phyloP scores from a whole-genome alignment of 345 rosid genomes.

The Geranium brycei region DNA sequence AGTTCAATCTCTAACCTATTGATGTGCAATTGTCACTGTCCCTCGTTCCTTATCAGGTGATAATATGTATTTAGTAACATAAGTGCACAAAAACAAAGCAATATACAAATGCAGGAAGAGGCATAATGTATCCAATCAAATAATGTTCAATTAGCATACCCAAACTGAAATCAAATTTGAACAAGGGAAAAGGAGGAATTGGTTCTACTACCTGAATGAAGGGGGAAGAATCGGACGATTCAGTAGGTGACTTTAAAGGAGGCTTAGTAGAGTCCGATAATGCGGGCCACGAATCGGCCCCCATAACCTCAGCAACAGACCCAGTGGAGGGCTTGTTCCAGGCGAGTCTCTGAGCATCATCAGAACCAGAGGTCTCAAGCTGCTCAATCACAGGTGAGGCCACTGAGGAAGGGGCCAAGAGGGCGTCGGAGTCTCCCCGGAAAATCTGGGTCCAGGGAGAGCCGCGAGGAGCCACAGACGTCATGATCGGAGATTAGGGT shows the following conservation, averaged over 20 bases:
- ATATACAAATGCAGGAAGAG: neutral
- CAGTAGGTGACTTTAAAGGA: constrained; percentile 28
- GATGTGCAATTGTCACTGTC: neutral
- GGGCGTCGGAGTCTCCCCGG: neutral
- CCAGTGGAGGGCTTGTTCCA: constrained; percentile 70
- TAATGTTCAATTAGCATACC: neutral
- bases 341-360: constrained; percentile 35
- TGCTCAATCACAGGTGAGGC: constrained; percentile 1
- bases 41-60: neutral
- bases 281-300: constrained; percentile 52
- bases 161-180: neutral
- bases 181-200: neutral
- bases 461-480: neutral
- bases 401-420: neutral
- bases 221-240: constrained; percentile 22
- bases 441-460: neutral
- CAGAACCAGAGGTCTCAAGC: constrained; percentile 21
- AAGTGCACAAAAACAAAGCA: neutral
- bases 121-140: neutral
- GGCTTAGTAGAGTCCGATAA: constrained; percentile 47
- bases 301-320: constrained; percentile 33
- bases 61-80: neutral
- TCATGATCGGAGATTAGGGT: neutral
- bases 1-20: neutral
- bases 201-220: constrained; percentile 32